phyloP scores from a whole-genome alignment of 257 asterid species.

The Ehretia macrophylla region DNA sequence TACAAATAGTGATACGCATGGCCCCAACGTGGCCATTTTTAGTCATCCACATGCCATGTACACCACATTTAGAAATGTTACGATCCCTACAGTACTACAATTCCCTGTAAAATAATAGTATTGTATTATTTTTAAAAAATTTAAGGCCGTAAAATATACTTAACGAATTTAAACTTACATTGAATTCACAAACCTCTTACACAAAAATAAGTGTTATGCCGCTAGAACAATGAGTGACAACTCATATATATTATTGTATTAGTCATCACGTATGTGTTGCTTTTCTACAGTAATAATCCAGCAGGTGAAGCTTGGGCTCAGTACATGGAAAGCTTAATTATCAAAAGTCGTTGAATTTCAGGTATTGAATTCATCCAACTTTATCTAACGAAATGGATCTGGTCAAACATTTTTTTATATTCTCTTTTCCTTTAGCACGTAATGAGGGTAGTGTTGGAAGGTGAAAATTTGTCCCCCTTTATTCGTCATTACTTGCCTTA shows the following conservation, averaged over 20 bases:
- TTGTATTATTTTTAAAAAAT: too few relatives aligned
- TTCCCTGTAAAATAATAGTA: background rate
- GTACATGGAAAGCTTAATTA: too few relatives aligned
- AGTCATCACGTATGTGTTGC: background rate
- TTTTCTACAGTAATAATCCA: slow-evolving; percentile 2
- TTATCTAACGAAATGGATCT: slow-evolving; percentile 35
- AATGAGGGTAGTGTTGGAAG: slow-evolving; percentile 9
- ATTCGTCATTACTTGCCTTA: slow-evolving; percentile 26
- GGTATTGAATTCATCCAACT: slow-evolving; percentile 50
- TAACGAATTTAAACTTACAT: too few relatives aligned
- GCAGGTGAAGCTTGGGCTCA: background rate
- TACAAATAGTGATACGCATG: slow-evolving; percentile 1
- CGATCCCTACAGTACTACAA: background rate
- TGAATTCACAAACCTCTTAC: too few relatives aligned
- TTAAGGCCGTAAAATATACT: too few relatives aligned
- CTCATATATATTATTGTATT: too few relatives aligned
- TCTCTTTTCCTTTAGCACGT: background rate
- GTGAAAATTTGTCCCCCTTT: background rate
- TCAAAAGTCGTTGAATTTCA: slow-evolving; percentile 43
- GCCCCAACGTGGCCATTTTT: slow-evolving; percentile 21
- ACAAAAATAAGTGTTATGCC: too few relatives aligned
- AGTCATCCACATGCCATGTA: slow-evolving; percentile 2
- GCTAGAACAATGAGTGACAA: too few relatives aligned
- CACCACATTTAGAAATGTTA: background rate
- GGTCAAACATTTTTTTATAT: slow-evolving; percentile 37